Conservation (phyloP, 306 rosid species). For the Vigna reflexopilosa region DNA sequence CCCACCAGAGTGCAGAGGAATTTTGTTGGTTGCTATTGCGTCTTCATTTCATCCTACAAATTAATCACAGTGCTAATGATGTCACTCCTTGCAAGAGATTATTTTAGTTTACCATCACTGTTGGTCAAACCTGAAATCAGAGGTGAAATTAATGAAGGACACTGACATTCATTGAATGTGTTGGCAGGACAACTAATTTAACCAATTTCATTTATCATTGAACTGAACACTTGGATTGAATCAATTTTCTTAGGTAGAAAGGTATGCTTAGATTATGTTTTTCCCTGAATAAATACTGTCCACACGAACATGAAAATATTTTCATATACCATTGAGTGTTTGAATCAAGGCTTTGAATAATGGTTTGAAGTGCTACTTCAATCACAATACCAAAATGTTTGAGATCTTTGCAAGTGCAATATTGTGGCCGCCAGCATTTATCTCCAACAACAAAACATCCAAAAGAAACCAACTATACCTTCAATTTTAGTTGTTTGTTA, state of each 20-base stretch:
- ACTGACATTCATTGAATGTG: too few relatives aligned
- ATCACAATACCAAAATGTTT: too few relatives aligned
- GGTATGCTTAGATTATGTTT: background rate
- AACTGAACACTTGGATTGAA: constrained; percentile 5
- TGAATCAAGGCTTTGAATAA: too few relatives aligned
- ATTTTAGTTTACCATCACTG: constrained; percentile 24
- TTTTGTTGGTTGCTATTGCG: background rate
- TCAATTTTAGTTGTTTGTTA: too few relatives aligned
- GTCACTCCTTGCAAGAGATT: constrained; percentile 17
- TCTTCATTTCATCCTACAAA: constrained; percentile 14
- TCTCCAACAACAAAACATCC: too few relatives aligned
- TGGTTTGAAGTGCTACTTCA: too few relatives aligned
- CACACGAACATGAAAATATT: too few relatives aligned
- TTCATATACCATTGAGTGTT: too few relatives aligned
- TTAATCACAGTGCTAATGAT: constrained; percentile 24
- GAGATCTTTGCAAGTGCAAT: background rate
- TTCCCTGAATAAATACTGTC: too few relatives aligned
- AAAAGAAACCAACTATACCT: too few relatives aligned
- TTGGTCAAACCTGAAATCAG: background rate
- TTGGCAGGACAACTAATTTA: constrained; percentile 42
- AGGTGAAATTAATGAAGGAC: background rate
- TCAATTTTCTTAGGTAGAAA: background rate
- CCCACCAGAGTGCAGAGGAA: background rate
- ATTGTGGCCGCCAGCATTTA: background rate
- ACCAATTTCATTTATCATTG: constrained; percentile 12